phyloP scores from a whole-genome alignment of 345 rosid genomes.

The Psidium friedrichsthalianum region DNA sequence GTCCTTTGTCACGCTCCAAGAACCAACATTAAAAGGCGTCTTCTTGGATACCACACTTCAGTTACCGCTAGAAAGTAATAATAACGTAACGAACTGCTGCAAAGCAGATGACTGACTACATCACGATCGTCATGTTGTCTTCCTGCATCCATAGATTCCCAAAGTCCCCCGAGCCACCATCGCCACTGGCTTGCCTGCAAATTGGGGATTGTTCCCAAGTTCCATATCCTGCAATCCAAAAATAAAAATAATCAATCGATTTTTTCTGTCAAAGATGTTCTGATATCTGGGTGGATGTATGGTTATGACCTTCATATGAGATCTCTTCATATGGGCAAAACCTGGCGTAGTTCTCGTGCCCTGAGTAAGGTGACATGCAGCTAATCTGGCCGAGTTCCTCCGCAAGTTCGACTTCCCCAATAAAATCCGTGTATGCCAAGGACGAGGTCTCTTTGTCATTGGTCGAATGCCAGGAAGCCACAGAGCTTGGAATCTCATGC shows the following conservation, averaged over 20 bases:
- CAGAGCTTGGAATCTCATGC: neutral
- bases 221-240: neutral
- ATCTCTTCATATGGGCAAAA: neutral
- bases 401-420: constrained; percentile 31
- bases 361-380: constrained; percentile 7
- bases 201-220: neutral
- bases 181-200: constrained; percentile 6
- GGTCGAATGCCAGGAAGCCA: constrained; percentile 13
- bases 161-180: neutral
- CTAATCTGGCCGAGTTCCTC: constrained; percentile 7
- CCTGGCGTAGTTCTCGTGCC: neutral
- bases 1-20: constrained; percentile 12
- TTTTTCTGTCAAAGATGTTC: neutral
- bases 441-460: constrained; percentile 31
- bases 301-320: neutral
- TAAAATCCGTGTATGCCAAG: constrained; percentile 34
- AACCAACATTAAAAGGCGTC: constrained; percentile 28
- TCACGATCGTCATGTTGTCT: constrained; percentile 2
- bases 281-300: neutral
- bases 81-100: neutral
- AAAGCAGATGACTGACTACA: neutral
- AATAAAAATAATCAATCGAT: neutral
- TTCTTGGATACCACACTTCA: constrained; percentile 12
- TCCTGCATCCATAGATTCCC: constrained; percentile 6
- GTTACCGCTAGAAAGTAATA: neutral